Percentiles rank a stretch among this genome's conserved stretches.
These are phyloP conservation scores for Phytophthora cajani DNA, from an alignment of 352 stramenopile species.

Conservation along the genomic window DNA sequence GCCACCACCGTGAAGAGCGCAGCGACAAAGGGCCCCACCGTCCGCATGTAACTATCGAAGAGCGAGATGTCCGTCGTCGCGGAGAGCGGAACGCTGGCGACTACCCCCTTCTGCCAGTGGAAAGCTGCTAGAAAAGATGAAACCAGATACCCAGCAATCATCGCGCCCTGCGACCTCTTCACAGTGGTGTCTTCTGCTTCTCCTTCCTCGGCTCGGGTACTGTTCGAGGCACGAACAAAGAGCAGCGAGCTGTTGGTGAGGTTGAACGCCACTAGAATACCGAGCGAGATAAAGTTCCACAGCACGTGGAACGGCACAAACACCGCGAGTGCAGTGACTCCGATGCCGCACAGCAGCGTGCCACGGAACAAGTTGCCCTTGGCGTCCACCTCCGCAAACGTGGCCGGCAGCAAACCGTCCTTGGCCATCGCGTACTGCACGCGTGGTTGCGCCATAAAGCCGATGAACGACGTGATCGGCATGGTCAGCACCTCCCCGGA, in stretches of 20 bases:
- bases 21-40: conserved; percentile 51
- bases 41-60: conserved; percentile 66
- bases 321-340: conserved; percentile 61
- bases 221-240: conserved; percentile 61
- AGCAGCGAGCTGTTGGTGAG: conserved; percentile 89
- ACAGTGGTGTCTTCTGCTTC: conserved; percentile 3
- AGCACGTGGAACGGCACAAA: conserved; percentile 88
- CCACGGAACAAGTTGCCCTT: conserved; percentile 80
- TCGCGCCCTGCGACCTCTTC: conserved; percentile 34
- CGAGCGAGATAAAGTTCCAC: conserved; percentile 92
- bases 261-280: conserved; percentile 91
- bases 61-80: conserved; percentile 25
- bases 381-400: conserved; percentile 82
- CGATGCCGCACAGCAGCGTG: conserved; percentile 65
- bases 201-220: neutral
- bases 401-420: conserved; percentile 91
- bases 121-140: conserved; percentile 73
- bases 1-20: conserved; percentile 59
- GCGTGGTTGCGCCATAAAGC: conserved; percentile 93
- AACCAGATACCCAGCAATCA: conserved; percentile 60
- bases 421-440: conserved; percentile 92
- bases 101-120: conserved; percentile 79
- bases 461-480: conserved; percentile 96
- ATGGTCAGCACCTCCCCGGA: conserved; percentile 95
- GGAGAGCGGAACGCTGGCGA: conserved; percentile 42